A percentile compares a stretch with the other conserved stretches of the same genome.
phyloP scores from a whole-genome alignment of 2,329 filamentous ascomycete genomes.

The Cladosporium sphaerospermum region DNA sequence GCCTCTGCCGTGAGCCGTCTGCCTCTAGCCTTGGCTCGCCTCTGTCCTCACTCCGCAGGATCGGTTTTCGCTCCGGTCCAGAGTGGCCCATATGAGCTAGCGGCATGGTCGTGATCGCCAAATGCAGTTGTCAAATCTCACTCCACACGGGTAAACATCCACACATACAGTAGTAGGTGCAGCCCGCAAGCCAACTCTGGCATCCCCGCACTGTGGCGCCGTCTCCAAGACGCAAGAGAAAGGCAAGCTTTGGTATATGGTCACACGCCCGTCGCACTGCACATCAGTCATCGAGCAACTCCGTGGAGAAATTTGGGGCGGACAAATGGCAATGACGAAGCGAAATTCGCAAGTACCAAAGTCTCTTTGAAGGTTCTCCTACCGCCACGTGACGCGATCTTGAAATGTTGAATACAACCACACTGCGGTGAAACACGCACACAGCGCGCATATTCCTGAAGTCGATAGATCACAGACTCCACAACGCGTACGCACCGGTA shows the following conservation, averaged over 20 bases:
- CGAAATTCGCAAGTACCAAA: too few relatives aligned
- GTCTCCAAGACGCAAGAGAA: not conserved
- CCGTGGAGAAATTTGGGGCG: not conserved
- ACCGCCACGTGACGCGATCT: too few relatives aligned
- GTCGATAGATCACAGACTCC: too few relatives aligned
- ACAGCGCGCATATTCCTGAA: too few relatives aligned
- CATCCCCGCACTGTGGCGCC: slow-evolving; percentile 7
- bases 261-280: not conserved
- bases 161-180: too few relatives aligned
- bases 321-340: not conserved
- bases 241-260: not conserved
- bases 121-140: not conserved
- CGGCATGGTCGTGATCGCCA: not conserved
- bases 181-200: too few relatives aligned
- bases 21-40: not conserved
- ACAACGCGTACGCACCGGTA: too few relatives aligned
- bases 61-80: not conserved
- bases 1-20: not conserved
- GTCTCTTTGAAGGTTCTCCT: too few relatives aligned
- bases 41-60: not conserved
- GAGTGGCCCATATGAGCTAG: not conserved
- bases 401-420: too few relatives aligned
- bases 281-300: slow-evolving; percentile 7
- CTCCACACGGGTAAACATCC: too few relatives aligned
- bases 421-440: too few relatives aligned